Evolutionary conservation across 176 grass and related monocot genomes (phyloP), one percentile per base, ranked within the genome.

Genomic region (Carex cristatella): DNA sequence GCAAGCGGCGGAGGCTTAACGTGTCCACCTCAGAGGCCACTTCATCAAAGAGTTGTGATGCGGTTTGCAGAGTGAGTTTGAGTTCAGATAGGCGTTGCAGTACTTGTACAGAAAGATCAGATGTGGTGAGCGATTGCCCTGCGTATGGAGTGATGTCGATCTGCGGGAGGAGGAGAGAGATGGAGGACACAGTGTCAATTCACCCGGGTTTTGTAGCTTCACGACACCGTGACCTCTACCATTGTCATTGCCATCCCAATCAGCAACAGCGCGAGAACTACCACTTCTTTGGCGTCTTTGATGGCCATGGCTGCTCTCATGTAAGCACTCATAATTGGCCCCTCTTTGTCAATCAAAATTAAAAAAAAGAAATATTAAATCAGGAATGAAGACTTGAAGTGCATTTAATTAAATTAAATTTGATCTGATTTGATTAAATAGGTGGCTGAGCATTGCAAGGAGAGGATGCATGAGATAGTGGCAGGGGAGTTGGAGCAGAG

Each of bases 291-390:
- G 95, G 84, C 28, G 86, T 98, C 0, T 98, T 93, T 80, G 95
- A 98, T 79, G 92, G 95, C 86, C 95, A 98, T 30, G 95, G 95
- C 55, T 98, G 95, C 88, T 98, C 93, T 0, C 95, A 98, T 88
- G 95, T 98, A 63, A 86, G 89, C 74, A 23, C 19, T 5, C 23
- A 3, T 40, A 40, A 40, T 48, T 37, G 15, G 55, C 57, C 16
- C 13, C 13, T 5, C 57, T 18, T 18, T 5, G 14, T 60, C 1
- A 10, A 51, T 10, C 0, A 51, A 51, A 51, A 51, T 49, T 48
- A 7, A 51, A 51, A 10, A 1, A 48, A 8, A n/a, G n/a, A 10
- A 2, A 49, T 10, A 49, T 49, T 59, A 3, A 0, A 18, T 46
- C 44, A 7, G 13, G 4, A 59, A 16, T 59, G 23, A 23, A 23